Evolutionary conservation across 2,329 filamentous ascomycete species (phyloP), one percentile per base, ranked within the genome.

Genomic region (Rhynchosporium secalis): DNA sequence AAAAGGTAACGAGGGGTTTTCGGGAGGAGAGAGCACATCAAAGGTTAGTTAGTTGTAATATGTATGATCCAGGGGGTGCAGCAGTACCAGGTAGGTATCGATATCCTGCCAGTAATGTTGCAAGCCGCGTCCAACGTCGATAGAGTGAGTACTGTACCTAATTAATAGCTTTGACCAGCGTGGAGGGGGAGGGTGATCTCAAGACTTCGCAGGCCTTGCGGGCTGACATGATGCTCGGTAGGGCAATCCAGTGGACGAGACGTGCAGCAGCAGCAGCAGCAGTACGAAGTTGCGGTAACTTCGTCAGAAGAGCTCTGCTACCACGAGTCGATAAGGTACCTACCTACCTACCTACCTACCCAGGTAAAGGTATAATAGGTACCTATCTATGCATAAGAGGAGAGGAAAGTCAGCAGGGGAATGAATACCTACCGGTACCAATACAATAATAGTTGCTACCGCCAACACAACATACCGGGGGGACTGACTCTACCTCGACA

Each of bases 151-250:
- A 20, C 20, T 1, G 20, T 20, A 20, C 20, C 20, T 20, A 20
- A 20, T 20, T 20, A 20, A 20, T 20, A 26, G 48, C 48, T 38
- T 31, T 52, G 48, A 41, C 36, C 51, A 54, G 20, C 20, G 8
- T 15, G 20, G 51, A 54, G 20, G 3, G 20, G 20, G 20, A 20
- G 20, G 20, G 20, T 20, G 20, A 20, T 54, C 15, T 54, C n/a
- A 40, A 29, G 9, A 20, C n/a, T 54, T 10, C 49, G 51, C 12
- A 52, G 4, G 40, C n/a, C n/a, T 40, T 54, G 51, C 33, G n/a
- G 36, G 51, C 51, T 54, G 51, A 54, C 51, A 54, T 54, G 36
- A 54, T 41, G 20, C 51, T 54, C 51, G 36, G 51, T n/a, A 28
- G 26, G 20, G 10, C 38, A 29, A 28, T 28, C 36, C 20, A 54